Percentiles rank a stretch among this genome's conserved stretches.
Evolutionary conservation across 2,329 filamentous ascomycete genomes (phyloP).

Genomic region (Sclerotinia subarctica): DNA sequence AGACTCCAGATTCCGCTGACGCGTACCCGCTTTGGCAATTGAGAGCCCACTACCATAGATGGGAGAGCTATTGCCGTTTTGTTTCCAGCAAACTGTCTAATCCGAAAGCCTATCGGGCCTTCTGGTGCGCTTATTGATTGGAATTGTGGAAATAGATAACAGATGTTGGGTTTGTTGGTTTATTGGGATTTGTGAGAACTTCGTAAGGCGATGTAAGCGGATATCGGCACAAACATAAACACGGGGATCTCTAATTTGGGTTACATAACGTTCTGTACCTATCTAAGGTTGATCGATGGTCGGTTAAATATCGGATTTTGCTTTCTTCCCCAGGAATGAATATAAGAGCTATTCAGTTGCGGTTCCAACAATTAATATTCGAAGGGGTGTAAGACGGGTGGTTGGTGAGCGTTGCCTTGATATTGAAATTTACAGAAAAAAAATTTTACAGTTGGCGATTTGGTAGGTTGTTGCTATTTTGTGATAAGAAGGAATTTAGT

Average conservation of each 20-base stretch:
- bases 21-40: neutral
- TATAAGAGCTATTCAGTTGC: neutral
- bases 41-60: neutral
- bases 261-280: neutral
- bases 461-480: neutral
- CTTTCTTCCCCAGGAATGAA: neutral
- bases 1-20: slow-evolving; percentile 6
- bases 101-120: neutral
- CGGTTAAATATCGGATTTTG: neutral
- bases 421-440: neutral
- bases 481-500: neutral
- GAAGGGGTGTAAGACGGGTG: neutral
- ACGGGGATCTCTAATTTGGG: neutral
- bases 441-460: neutral
- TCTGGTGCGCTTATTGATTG: neutral
- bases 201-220: neutral
- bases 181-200: neutral
- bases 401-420: neutral
- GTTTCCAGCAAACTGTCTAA: neutral
- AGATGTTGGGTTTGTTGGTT: neutral
- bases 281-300: neutral
- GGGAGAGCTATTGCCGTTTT: neutral
- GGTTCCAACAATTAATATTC: neutral
- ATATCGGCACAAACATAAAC: neutral
- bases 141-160: neutral